A percentile compares a stretch with the other conserved stretches of the same genome.
Evolutionary conservation across 345 rosid species (phyloP).

Genomic region (Geranium rotundifolium): DNA sequence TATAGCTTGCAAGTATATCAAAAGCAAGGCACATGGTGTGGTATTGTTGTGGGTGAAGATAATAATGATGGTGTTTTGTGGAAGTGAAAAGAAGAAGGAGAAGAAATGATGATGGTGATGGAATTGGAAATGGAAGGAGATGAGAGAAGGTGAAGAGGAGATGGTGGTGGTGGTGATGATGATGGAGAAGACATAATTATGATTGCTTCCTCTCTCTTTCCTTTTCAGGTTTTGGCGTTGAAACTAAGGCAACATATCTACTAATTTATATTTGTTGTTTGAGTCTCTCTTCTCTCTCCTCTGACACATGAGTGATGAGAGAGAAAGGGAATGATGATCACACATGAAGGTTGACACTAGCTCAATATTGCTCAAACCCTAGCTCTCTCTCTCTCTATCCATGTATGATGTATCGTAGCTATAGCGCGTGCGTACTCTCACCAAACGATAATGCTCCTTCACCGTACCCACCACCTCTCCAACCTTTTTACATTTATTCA

Average conservation of each 20-base stretch:
- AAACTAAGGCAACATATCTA: slow-evolving; percentile 8
- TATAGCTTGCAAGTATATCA: too few relatives aligned
- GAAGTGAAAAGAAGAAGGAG: not conserved
- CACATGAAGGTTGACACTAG: too few relatives aligned
- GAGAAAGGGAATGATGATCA: slow-evolving; percentile 2
- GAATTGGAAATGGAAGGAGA: slow-evolving; percentile 1
- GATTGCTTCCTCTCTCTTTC: slow-evolving; percentile 9
- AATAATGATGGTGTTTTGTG: slow-evolving; percentile 6
- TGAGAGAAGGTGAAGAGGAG: not conserved
- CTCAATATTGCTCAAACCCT: not conserved
- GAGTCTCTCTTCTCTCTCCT: not conserved
- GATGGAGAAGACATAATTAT: slow-evolving; percentile 18
- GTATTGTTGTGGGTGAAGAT: not conserved
- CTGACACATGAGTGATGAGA: slow-evolving; percentile 6
- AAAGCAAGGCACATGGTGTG: too few relatives aligned
- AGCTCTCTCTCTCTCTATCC: not conserved
- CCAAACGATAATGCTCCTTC: too few relatives aligned
- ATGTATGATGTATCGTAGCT: too few relatives aligned
- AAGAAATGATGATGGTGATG: slow-evolving; percentile 8
- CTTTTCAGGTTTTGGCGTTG: slow-evolving; percentile 14
- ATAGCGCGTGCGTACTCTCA: too few relatives aligned
- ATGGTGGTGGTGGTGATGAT: slow-evolving; percentile 15
- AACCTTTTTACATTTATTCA: too few relatives aligned
- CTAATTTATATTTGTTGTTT: not conserved
- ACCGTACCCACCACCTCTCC: too few relatives aligned